Conservation (phyloP, 2,329 filamentous ascomycete genomes). For the Cercospora canescens region DNA sequence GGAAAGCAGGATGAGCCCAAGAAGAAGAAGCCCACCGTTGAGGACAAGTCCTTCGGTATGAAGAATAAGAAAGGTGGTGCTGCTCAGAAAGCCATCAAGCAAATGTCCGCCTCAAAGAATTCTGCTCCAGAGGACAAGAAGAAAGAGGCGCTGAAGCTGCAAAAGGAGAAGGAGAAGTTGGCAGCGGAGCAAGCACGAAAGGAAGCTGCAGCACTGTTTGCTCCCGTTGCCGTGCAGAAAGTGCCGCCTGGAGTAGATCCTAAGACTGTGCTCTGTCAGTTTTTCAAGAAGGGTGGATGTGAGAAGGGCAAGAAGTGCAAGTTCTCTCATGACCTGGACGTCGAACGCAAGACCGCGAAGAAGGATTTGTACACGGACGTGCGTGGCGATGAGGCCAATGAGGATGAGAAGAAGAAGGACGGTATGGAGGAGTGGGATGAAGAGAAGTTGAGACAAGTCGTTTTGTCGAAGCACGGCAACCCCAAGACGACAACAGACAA, state of each 20-base stretch:
- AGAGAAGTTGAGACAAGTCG: constrained; percentile 86
- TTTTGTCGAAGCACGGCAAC: constrained; percentile 95
- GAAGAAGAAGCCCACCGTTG: constrained; percentile 66
- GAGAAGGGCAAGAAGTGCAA: constrained; percentile 98
- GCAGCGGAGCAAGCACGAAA: constrained; percentile 81
- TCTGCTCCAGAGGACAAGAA: constrained; percentile 82
- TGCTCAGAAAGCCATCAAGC: constrained; percentile 87
- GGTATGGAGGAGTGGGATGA: constrained; percentile 98
- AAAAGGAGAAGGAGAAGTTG: constrained; percentile 82
- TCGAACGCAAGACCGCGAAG: constrained; percentile 92
- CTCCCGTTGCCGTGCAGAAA: constrained; percentile 94
- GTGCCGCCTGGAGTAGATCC: constrained; percentile 97
- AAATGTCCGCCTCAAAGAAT: constrained; percentile 72
- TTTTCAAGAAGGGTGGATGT: constrained; percentile 95
- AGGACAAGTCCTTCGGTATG: constrained; percentile 98
- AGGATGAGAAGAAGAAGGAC: constrained; percentile 72
- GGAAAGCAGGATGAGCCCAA: constrained; percentile 49
- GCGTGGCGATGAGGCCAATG: constrained; percentile 69
- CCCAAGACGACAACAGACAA: constrained; percentile 94
- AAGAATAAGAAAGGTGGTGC: constrained; percentile 98
- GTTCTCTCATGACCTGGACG: constrained; percentile 86
- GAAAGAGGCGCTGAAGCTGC: constrained; percentile 65
- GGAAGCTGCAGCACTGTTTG: constrained; percentile 80
- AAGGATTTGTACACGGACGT: constrained; percentile 86
- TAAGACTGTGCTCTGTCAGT: constrained; percentile 94